phyloP scores from a whole-genome alignment of 2,329 filamentous ascomycete species.

The Dendryphion nanum region DNA sequence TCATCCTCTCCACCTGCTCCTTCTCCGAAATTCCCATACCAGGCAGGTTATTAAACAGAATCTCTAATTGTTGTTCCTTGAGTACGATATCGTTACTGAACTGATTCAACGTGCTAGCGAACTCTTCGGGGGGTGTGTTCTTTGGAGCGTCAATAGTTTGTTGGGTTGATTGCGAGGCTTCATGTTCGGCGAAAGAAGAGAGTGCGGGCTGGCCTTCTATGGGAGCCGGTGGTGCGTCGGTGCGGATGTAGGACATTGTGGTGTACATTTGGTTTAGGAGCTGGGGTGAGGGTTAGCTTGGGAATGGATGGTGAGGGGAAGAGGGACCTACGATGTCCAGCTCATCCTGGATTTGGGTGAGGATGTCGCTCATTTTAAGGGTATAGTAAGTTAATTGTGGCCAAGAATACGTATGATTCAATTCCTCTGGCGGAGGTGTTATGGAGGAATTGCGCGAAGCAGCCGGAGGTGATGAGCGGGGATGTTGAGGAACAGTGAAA shows the following conservation, averaged over 20 bases:
- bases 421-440: too few relatives aligned
- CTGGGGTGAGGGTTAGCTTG: conserved; percentile 20
- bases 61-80: conserved; percentile 81
- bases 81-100: conserved; percentile 73
- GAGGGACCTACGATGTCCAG: conserved; percentile 66
- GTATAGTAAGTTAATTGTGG: neutral
- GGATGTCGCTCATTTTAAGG: conserved; percentile 64
- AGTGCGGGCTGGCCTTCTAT: conserved; percentile 45
- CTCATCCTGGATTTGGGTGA: conserved; percentile 83
- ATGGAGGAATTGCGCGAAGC: too few relatives aligned
- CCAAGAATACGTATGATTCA: too few relatives aligned
- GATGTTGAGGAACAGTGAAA: too few relatives aligned
- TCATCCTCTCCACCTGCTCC: conserved; percentile 66
- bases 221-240: conserved; percentile 40
- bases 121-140: conserved; percentile 42
- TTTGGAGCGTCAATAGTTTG: conserved; percentile 4
- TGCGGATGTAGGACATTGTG: conserved; percentile 44
- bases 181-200: conserved; percentile 30
- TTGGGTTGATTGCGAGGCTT: conserved; percentile 20
- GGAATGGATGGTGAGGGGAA: neutral
- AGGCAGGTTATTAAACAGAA: conserved; percentile 70
- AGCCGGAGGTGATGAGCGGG: too few relatives aligned
- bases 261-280: conserved; percentile 50
- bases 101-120: conserved; percentile 67
- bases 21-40: conserved; percentile 76